Conservation (phyloP, 2,329 filamentous ascomycete species). For the Aspergillus sp. region DNA sequence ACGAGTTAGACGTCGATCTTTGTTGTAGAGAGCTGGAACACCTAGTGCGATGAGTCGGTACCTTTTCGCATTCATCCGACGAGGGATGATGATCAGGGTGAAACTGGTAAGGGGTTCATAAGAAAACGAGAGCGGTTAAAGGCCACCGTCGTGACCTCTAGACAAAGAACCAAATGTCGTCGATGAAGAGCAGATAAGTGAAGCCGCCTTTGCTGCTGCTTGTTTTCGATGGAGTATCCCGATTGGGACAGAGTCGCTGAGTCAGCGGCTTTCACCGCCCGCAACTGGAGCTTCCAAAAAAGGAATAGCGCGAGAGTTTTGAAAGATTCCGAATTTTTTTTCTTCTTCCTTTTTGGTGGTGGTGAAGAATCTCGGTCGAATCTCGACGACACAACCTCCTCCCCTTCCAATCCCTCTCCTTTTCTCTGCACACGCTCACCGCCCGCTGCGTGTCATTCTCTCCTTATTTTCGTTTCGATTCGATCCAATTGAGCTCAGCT, state of each 20-base stretch:
- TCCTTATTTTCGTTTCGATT: conserved; percentile 4
- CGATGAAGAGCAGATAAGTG: background rate
- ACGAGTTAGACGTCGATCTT: conserved; percentile 6
- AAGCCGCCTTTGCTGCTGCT: conserved; percentile 2
- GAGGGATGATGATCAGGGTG: too few species aligned
- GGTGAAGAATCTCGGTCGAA: conserved; percentile 6
- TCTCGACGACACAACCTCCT: conserved; percentile 17
- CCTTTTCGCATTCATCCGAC: background rate
- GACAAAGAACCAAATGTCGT: background rate
- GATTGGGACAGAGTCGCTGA: conserved; percentile 17
- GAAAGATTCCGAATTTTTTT: conserved; percentile 32
- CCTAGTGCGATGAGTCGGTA: background rate
- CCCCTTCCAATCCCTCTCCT: conserved; percentile 16
- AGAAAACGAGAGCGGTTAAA: too few species aligned
- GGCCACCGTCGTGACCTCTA: background rate
- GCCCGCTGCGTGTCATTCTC: conserved; percentile 4
- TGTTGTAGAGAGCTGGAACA: background rate
- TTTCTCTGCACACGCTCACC: conserved; percentile 6
- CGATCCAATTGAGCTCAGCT: conserved; percentile 8
- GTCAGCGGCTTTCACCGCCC: conserved; percentile 19
- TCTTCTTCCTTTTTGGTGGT: background rate
- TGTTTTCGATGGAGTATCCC: conserved; percentile 17
- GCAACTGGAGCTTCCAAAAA: conserved; percentile 16
- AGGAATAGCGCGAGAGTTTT: conserved; percentile 36
- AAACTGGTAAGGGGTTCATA: too few species aligned